Evolutionary conservation across 176 grass and related monocot species (phyloP).

Genomic region (Triticum timopheevii): DNA sequence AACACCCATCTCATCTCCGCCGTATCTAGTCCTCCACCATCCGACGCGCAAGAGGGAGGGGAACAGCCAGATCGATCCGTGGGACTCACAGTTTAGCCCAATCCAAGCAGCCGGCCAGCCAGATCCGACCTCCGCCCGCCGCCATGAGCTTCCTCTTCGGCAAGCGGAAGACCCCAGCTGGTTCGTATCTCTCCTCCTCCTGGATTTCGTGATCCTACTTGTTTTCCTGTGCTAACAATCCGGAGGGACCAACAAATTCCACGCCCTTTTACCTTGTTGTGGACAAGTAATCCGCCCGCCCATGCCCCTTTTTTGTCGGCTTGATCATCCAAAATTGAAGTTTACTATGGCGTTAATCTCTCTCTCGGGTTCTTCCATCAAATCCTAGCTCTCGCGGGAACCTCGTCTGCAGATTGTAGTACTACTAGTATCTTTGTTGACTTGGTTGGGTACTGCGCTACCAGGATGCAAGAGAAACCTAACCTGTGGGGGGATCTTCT

Average conservation of each 20-base stretch:
- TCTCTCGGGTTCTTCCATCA: background rate
- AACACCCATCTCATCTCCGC: no score
- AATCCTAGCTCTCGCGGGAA: background rate
- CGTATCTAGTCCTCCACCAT: background rate
- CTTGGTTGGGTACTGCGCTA: background rate
- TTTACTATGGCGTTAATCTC: background rate
- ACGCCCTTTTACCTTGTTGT: background rate
- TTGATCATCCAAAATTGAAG: background rate
- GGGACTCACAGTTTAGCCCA: background rate
- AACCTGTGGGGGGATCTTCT: background rate
- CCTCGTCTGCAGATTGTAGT: background rate
- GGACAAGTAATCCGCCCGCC: background rate
- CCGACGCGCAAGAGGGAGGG: background rate
- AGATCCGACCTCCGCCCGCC: background rate
- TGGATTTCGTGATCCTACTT: background rate
- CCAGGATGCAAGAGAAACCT: background rate
- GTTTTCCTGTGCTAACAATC: background rate
- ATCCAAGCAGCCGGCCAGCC: background rate
- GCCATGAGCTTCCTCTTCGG: slow-evolving; percentile 93
- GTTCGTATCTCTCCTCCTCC: slow-evolving; percentile 12
- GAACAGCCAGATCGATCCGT: background rate
- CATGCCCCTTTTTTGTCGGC: background rate
- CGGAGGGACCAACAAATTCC: background rate
- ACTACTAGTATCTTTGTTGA: background rate
- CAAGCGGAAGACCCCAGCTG: slow-evolving; percentile 81